Percentiles rank a stretch among this genome's conserved stretches.
phyloP scores from a whole-genome alignment of 148 eudicot species.

The Vaccinium myrtillus region DNA sequence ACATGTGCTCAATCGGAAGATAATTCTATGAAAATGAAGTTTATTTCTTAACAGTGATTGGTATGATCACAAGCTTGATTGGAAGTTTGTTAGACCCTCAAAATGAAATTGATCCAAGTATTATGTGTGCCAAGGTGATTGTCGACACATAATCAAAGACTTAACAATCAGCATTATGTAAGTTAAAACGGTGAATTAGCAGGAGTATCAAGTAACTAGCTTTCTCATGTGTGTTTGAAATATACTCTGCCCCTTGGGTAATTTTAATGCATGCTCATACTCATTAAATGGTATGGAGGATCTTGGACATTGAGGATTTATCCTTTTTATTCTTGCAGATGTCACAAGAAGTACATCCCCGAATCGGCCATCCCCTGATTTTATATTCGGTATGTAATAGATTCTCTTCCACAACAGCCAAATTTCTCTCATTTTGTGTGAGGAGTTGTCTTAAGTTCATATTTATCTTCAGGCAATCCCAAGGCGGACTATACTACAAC shows the following conservation, averaged over 20 bases:
- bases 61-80: too few species aligned
- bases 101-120: too few species aligned
- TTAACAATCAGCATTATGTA: neutral
- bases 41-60: too few species aligned
- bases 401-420: neutral
- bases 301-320: neutral
- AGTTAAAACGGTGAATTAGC: neutral
- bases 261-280: neutral
- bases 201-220: neutral
- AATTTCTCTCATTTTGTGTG: neutral
- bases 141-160: too few species aligned
- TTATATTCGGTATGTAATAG: conserved; percentile 43
- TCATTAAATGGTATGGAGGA: neutral
- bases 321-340: conserved; percentile 37
- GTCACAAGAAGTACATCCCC: conserved; percentile 62
- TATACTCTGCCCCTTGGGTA: neutral
- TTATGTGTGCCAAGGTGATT: too few species aligned
- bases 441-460: conserved; percentile 19
- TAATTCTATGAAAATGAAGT: too few species aligned
- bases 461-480: conserved; percentile 40
- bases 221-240: neutral
- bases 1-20: too few species aligned
- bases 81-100: too few species aligned
- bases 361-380: conserved; percentile 51
- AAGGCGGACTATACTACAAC: conserved; percentile 36